Percentiles rank a stretch among this genome's conserved stretches.
These are phyloP conservation scores for Elsinoe arachidis DNA, from an alignment of 2,329 filamentous ascomycete genomes.

Conservation along the genomic window DNA sequence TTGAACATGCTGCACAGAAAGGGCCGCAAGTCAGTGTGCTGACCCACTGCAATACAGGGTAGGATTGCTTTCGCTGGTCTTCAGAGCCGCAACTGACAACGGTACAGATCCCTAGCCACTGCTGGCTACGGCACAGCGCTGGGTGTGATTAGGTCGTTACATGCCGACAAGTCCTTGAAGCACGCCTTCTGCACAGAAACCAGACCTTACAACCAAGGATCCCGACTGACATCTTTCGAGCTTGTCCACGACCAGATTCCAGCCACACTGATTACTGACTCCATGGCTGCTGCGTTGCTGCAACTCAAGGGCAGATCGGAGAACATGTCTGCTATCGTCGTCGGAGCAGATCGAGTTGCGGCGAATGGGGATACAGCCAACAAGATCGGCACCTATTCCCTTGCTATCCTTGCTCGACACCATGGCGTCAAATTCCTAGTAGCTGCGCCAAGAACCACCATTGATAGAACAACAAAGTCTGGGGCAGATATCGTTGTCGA, in stretches of 20 bases:
- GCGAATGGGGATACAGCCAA: constrained; percentile 97
- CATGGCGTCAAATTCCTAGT: constrained; percentile 93
- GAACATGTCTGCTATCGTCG: constrained; percentile 77
- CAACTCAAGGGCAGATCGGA: constrained; percentile 49
- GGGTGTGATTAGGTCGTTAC: constrained; percentile 81
- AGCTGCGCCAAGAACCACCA: constrained; percentile 86
- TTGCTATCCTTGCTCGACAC: constrained; percentile 80
- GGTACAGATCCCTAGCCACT: constrained; percentile 70
- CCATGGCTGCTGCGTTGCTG: constrained; percentile 88
- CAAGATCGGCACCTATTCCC: constrained; percentile 91
- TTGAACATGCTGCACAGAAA: constrained; percentile 46
- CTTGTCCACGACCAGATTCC: constrained; percentile 91
- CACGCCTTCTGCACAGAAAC: constrained; percentile 97
- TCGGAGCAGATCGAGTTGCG: constrained; percentile 89
- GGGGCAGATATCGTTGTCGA: constrained; percentile 84
- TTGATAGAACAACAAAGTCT: constrained; percentile 71
- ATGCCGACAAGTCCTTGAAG: constrained; percentile 55
- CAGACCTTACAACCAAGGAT: constrained; percentile 94
- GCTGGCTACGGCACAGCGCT: constrained; percentile 96
- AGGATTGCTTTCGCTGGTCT: constrained; percentile 19
- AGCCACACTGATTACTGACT: constrained; percentile 86
- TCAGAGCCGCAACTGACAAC: not conserved
- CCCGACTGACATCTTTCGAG: constrained; percentile 88
- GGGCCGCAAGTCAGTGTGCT: constrained; percentile 64
- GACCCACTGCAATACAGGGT: constrained; percentile 97